A percentile compares a stretch with the other conserved stretches of the same genome.
phyloP scores from a whole-genome alignment of 306 rosid genomes.

The Casuarina cunninghamiana region DNA sequence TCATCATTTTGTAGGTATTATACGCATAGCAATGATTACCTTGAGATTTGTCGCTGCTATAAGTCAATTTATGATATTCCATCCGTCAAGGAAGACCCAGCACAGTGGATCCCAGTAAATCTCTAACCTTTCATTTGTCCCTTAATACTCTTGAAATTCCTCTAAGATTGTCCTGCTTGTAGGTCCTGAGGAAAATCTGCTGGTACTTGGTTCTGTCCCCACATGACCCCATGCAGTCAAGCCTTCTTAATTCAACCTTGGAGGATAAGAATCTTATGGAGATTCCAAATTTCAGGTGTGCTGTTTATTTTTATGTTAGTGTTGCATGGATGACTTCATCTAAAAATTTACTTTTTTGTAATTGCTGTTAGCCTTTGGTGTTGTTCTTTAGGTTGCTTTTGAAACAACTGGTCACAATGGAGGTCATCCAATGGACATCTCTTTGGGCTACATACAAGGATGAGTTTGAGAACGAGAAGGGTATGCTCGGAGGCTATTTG shows the following conservation, averaged over 20 bases:
- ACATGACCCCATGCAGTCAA: conserved; percentile 89
- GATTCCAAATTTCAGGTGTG: conserved; percentile 68
- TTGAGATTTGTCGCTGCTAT: conserved; percentile 90
- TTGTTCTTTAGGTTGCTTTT: conserved; percentile 54
- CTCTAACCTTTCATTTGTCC: conserved; percentile 5
- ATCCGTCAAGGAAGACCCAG: conserved; percentile 68
- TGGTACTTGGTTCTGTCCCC: conserved; percentile 88
- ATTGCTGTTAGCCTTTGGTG: conserved; percentile 9
- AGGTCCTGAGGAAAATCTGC: conserved; percentile 87
- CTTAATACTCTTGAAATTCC: conserved; percentile 1
- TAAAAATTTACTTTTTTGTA: too few species aligned
- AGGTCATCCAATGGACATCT: conserved; percentile 86
- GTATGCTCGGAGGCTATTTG: conserved; percentile 71
- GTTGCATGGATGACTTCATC: background rate
- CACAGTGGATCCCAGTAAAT: conserved; percentile 68
- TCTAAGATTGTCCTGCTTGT: conserved; percentile 17
- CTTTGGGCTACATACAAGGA: conserved; percentile 77
- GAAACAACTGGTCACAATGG: conserved; percentile 89
- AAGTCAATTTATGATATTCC: conserved; percentile 85
- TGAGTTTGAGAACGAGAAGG: conserved; percentile 74
- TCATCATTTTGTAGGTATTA: conserved; percentile 53
- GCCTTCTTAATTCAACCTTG: conserved; percentile 86
- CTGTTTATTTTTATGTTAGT: background rate
- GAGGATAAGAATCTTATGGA: conserved; percentile 89
- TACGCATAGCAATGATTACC: conserved; percentile 75